A percentile compares a stretch with the other conserved stretches of the same genome.
Conservation (phyloP, 2,329 filamentous ascomycete genomes). For the Clonostachys rhizophaga region DNA sequence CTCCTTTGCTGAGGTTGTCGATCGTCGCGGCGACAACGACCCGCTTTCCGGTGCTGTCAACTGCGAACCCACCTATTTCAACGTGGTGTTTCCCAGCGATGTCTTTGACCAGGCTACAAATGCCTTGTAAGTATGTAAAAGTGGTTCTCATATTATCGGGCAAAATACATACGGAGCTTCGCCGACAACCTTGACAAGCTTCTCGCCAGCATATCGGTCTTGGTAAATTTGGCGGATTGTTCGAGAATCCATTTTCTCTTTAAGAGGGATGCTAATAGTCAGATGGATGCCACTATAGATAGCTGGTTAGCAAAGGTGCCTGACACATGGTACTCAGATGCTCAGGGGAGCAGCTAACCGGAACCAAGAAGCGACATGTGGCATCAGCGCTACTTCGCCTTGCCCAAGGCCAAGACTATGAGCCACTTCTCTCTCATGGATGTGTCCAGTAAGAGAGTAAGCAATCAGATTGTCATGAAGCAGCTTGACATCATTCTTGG, state of each 20-base stretch:
- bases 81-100: conserved; percentile 84
- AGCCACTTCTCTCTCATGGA: conserved; percentile 90
- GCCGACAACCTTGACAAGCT: conserved; percentile 86
- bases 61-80: conserved; percentile 91
- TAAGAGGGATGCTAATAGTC: conserved; percentile 85
- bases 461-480: conserved; percentile 86
- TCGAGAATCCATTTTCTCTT: conserved; percentile 80
- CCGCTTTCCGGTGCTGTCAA: conserved; percentile 81
- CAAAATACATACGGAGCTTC: conserved; percentile 57
- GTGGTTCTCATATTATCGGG: no score
- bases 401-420: conserved; percentile 56
- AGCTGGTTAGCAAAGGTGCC: no score
- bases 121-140: no score
- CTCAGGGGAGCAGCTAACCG: no score
- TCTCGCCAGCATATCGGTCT: conserved; percentile 92
- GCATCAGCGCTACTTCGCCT: conserved; percentile 74
- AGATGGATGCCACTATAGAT: conserved; percentile 76
- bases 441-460: conserved; percentile 76
- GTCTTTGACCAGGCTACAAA: conserved; percentile 58
- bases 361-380: conserved; percentile 57
- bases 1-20: conserved; percentile 88
- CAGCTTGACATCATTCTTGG: conserved; percentile 85
- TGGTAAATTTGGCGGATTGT: conserved; percentile 95
- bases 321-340: no score
- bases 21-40: conserved; percentile 93